Evolutionary conservation across 352 stramenopile genomes (phyloP).

Genomic region (Phytophthora podocarpi): DNA sequence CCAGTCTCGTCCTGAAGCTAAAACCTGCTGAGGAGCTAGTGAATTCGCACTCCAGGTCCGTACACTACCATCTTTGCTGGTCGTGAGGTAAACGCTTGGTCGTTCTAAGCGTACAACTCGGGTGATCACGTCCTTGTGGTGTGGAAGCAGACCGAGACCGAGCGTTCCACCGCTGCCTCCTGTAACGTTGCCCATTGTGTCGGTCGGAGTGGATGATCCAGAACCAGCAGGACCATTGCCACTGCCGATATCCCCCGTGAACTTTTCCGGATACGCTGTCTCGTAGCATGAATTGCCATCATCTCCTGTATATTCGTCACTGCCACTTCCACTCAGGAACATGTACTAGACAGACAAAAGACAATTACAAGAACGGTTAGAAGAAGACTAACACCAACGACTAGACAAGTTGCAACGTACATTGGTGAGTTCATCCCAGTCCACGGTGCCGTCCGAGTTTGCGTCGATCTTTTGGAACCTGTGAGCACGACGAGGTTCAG

Average conservation of each 20-base stretch:
- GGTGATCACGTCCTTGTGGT: slow-evolving; percentile 81
- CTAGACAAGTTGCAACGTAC: slow-evolving; percentile 29
- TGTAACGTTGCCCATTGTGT: slow-evolving; percentile 34
- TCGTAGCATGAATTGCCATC: slow-evolving; percentile 71
- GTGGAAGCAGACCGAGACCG: slow-evolving; percentile 32
- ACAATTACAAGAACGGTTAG: neutral
- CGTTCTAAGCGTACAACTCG: slow-evolving; percentile 70
- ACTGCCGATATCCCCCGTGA: slow-evolving; percentile 27
- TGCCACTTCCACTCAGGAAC: slow-evolving; percentile 79
- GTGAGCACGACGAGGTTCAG: neutral
- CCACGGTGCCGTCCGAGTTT: slow-evolving; percentile 85
- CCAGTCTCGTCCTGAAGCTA: slow-evolving; percentile 77
- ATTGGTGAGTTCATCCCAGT: slow-evolving; percentile 92
- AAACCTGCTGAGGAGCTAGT: slow-evolving; percentile 60
- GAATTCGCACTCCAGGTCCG: slow-evolving; percentile 78
- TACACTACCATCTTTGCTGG: slow-evolving; percentile 76
- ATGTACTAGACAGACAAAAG: slow-evolving; percentile 69
- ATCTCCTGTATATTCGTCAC: slow-evolving; percentile 65
- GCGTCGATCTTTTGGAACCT: slow-evolving; percentile 91
- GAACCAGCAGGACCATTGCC: slow-evolving; percentile 11
- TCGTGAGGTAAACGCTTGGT: slow-evolving; percentile 71
- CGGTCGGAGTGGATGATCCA: slow-evolving; percentile 11
- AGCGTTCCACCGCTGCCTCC: slow-evolving; percentile 24
- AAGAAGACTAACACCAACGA: neutral
- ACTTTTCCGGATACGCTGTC: slow-evolving; percentile 63